These are phyloP conservation scores for Spinacia oleracea DNA, from an alignment of 179 eudicot species.

Conservation along the genomic window DNA sequence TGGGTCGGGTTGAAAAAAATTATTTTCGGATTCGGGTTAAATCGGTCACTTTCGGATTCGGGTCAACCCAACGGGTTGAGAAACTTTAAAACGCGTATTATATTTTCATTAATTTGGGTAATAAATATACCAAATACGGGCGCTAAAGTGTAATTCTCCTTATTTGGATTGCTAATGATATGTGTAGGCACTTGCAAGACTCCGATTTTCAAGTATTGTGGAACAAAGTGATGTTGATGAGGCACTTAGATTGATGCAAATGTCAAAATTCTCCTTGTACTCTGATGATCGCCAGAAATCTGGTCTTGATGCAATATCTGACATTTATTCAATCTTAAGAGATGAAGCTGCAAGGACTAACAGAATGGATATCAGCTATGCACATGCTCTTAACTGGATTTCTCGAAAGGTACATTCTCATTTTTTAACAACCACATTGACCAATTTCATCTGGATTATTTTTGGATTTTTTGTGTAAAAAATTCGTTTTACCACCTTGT, in stretches of 20 bases:
- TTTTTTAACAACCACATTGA: background rate
- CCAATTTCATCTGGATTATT: background rate
- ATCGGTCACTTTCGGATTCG: too few relatives aligned
- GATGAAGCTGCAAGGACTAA: constrained; percentile 92
- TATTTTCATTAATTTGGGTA: too few relatives aligned
- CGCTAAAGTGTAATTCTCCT: background rate
- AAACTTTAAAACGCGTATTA: too few relatives aligned
- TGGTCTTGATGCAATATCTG: constrained; percentile 95
- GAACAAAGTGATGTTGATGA: constrained; percentile 98
- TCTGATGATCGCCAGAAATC: constrained; percentile 92
- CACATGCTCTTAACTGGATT: constrained; percentile 96
- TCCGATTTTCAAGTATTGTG: constrained; percentile 74
- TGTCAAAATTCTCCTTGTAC: constrained; percentile 98
- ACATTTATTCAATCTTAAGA: constrained; percentile 87
- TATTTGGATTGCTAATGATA: background rate
- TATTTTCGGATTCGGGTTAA: too few relatives aligned
- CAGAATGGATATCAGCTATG: constrained; percentile 83
- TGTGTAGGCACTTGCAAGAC: constrained; percentile 93
- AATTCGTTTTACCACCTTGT: too few relatives aligned
- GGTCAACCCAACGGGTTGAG: too few relatives aligned
- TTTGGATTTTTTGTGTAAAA: too few relatives aligned
- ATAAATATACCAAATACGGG: too few relatives aligned
- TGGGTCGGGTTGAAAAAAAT: too few relatives aligned
- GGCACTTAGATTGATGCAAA: constrained; percentile 91
- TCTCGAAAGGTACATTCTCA: constrained; percentile 79